Conservation (phyloP, 2,329 filamentous ascomycete genomes). For the Botrytis cinerea region DNA sequence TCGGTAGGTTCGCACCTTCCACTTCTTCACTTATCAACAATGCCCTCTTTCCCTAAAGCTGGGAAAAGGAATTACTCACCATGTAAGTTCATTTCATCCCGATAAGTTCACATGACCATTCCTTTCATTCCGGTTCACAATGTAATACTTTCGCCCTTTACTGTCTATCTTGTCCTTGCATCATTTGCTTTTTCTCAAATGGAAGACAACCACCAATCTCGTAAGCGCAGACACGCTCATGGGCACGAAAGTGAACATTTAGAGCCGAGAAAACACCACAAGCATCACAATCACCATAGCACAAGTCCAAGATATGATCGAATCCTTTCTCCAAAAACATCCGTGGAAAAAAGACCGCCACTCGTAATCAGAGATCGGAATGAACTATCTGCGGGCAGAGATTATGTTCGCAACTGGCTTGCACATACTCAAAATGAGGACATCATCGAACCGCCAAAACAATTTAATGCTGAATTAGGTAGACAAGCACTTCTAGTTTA, state of each 20-base stretch:
- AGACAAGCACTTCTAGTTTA: not conserved
- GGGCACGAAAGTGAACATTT: not conserved
- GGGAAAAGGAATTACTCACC: not conserved
- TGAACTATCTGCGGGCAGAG: conserved; percentile 30
- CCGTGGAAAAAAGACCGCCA: not conserved
- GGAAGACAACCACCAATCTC: conserved; percentile 18
- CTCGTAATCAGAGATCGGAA: not conserved
- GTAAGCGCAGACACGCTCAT: conserved; percentile 15
- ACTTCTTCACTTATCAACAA: not conserved
- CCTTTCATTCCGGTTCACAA: not conserved
- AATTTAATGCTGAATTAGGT: not conserved
- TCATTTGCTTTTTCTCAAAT: not conserved
- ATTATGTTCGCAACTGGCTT: conserved; percentile 39
- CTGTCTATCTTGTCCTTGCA: not conserved
- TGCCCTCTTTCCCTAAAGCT: not conserved
- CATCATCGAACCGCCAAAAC: conserved; percentile 8
- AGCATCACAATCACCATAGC: not conserved
- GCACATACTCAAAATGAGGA: conserved; percentile 30
- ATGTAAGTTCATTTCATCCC: not conserved
- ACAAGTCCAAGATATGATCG: not conserved
- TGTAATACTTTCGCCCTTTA: conserved; percentile 9
- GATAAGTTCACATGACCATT: not conserved
- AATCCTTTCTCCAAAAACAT: not conserved
- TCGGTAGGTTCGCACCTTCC: not conserved
- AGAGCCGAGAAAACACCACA: not conserved